Conservation (phyloP, 2,329 filamentous ascomycete species). For the Rutstroemia sydowiana region DNA sequence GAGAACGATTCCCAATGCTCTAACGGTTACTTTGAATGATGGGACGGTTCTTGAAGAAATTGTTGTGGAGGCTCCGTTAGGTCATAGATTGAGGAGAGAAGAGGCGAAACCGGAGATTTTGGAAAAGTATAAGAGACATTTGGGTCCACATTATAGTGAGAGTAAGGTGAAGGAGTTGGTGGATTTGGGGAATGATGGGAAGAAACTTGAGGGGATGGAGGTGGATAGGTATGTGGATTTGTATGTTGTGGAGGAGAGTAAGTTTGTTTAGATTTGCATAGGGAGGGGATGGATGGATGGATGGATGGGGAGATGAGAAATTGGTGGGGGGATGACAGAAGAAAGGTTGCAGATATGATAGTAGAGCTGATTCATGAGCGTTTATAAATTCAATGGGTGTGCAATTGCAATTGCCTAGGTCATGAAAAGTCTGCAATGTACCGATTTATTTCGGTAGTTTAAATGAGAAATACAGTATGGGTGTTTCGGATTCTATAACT, state of each 20-base stretch:
- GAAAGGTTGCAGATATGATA: too few species aligned
- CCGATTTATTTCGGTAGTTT: too few species aligned
- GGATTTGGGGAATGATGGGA: conserved; percentile 66
- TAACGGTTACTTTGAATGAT: conserved; percentile 91
- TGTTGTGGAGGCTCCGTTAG: conserved; percentile 87
- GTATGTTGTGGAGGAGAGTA: conserved; percentile 46
- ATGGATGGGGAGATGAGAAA: too few species aligned
- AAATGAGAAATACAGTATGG: too few species aligned
- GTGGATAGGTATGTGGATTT: conserved; percentile 93
- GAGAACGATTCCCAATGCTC: conserved; percentile 93
- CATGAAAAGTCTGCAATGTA: too few species aligned
- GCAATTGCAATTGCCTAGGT: too few species aligned
- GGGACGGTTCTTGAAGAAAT: conserved; percentile 87
- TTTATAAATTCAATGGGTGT: too few species aligned
- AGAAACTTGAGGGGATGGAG: conserved; percentile 69
- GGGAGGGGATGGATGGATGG: not conserved
- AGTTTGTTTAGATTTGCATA: not conserved
- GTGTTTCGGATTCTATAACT: too few species aligned
- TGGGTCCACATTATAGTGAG: conserved; percentile 74
- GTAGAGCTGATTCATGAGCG: too few species aligned
- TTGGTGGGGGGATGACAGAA: too few species aligned
- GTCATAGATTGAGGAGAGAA: conserved; percentile 82
- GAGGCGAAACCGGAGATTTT: conserved; percentile 98
- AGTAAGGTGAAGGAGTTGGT: conserved; percentile 75
- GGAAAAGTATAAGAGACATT: conserved; percentile 89